These are phyloP conservation scores for Chrysoporthe austroafricana DNA, from an alignment of 2,329 filamentous ascomycete species.

Conservation along the genomic window DNA sequence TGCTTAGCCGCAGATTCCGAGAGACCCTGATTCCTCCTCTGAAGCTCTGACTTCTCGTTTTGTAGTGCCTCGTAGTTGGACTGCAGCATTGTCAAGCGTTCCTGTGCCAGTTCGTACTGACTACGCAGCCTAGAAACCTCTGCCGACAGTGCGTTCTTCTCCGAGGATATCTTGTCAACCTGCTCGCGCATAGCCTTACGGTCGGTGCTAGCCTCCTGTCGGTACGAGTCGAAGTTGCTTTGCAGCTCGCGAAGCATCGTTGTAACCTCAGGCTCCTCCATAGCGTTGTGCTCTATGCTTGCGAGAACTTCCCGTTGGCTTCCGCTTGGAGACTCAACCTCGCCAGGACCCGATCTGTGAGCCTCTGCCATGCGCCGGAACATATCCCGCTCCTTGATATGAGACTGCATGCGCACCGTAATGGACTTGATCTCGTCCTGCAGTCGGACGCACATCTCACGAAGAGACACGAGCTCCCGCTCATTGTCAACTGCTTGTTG, in stretches of 20 bases:
- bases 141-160: conserved; percentile 80
- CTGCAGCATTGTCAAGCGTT: conserved; percentile 88
- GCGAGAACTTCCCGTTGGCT: conserved; percentile 59
- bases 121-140: conserved; percentile 81
- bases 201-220: conserved; percentile 82
- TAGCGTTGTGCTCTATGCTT: conserved; percentile 60
- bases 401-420: conserved; percentile 84
- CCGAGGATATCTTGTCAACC: conserved; percentile 76
- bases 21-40: conserved; percentile 76
- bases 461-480: conserved; percentile 68
- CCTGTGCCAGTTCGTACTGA: conserved; percentile 78
- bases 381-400: conserved; percentile 95
- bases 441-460: conserved; percentile 45
- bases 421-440: conserved; percentile 85
- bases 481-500: conserved; percentile 67
- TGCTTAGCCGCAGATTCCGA: conserved; percentile 87
- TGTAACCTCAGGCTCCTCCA: conserved; percentile 70
- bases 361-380: conserved; percentile 87
- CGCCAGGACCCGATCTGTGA: conserved; percentile 63
- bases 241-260: conserved; percentile 86
- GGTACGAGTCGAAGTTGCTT: conserved; percentile 85
- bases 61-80: conserved; percentile 84
- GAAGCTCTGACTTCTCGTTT: conserved; percentile 81
- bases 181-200: conserved; percentile 83
- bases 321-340: conserved; percentile 71